Base-by-base conservation (phyloP, 768 basidiomycete genomes). In the Tubosaeta sp. region DNA sequence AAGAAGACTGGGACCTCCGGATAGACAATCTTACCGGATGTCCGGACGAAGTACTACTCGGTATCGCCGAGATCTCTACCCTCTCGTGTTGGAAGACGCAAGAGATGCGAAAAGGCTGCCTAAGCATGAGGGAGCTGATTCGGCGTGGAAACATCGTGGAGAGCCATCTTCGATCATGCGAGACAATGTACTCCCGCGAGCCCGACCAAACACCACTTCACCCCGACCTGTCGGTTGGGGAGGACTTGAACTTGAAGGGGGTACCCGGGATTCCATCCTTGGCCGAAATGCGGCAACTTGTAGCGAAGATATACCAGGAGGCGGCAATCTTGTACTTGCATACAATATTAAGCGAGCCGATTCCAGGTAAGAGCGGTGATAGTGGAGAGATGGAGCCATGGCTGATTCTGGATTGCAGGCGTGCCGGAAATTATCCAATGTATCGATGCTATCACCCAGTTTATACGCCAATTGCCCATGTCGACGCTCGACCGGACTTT, bases 1-100 rank as follows among this genome's bases (percentile, higher is more conserved):
- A 66, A 59, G 69, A 71, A 14, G 71, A 75, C 44, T 71, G 71
- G 47, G 73, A 79, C 48, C 69, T 83, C 58, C 78, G 77, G 45
- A 84, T 91, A 79, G 86, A 88, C 57, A 67, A 71, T 43, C 68
- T 91, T 54, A 84, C 81, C 22, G 89, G 89, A 27, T 91, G 88
- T 72, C 84, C 89, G 3, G 86, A 92, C 60, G 86, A 86, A 59
- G 85, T 82, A 9, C 69, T 91, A 64, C 78, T 91, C 54, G 86
- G 82, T 34, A 78, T 91, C 54, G 88, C 83, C 22, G 88, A 91
- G 63, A 76, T 81, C 19, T 83, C 85, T n/a, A 75, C 77, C 7
- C 77, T 92, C 29, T 81, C 85, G 5, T 78, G 83, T 58, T 91
- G 90, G 89, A 91, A 90, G 67, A 66, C 73, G 22, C 73, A 76